Evolutionary conservation across 1,284 basidiomycete genomes (phyloP).

Genomic region (Earliella scabrosa): DNA sequence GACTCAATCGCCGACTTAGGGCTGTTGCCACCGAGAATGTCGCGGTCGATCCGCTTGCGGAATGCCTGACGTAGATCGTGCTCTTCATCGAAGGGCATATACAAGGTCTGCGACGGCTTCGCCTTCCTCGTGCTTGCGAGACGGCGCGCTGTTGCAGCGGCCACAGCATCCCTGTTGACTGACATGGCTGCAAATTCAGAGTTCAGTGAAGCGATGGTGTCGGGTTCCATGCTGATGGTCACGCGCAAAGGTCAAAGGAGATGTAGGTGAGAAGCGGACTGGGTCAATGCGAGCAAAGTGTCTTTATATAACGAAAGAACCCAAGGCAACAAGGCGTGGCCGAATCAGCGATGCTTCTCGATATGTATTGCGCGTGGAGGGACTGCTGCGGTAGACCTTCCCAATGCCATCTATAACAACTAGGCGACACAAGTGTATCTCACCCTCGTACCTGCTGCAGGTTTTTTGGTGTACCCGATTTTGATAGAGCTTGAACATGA

Average conservation of each 20-base stretch:
- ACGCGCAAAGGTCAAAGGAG: background rate
- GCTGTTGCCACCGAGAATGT: conserved; percentile 6
- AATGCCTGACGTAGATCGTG: conserved; percentile 10
- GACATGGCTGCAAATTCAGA: background rate
- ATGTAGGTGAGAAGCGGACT: background rate
- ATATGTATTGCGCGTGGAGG: too few relatives aligned
- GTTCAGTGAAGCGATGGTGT: background rate
- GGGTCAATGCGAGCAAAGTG: background rate
- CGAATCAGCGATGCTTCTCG: too few relatives aligned
- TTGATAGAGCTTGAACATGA: background rate
- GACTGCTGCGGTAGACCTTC: too few relatives aligned
- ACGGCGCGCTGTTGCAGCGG: conserved; percentile 1
- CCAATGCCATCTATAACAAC: too few relatives aligned
- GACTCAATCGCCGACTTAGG: conserved; percentile 10
- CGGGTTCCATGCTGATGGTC: background rate
- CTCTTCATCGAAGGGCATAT: conserved; percentile 14
- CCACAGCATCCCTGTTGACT: conserved; percentile 1
- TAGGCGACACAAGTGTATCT: too few relatives aligned
- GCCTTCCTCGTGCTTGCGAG: conserved; percentile 1
- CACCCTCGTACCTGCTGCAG: too few relatives aligned
- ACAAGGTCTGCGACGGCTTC: conserved; percentile 6
- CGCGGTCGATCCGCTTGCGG: conserved; percentile 8
- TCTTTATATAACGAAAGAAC: background rate
- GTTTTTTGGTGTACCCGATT: too few relatives aligned
- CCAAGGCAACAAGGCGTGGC: too few relatives aligned